Percentiles rank a stretch among this genome's conserved stretches.
Conservation (phyloP, 164 flowering plant genomes). For the Umbellularia californica region DNA sequence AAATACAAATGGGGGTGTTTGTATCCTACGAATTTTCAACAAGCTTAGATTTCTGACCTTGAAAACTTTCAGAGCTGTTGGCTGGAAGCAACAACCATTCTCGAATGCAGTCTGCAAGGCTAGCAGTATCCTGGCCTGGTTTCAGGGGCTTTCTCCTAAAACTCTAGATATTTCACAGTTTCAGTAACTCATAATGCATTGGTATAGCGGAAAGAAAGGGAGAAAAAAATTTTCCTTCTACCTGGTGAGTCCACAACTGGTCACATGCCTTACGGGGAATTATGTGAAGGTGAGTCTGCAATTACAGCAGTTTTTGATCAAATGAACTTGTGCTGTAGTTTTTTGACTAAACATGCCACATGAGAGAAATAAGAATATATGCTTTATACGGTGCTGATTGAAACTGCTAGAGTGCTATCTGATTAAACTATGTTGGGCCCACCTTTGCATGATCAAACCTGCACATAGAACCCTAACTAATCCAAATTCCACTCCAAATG, state of each 20-base stretch:
- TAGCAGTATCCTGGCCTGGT: conserved; percentile 40
- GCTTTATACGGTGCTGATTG: no score
- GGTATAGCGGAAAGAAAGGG: background rate
- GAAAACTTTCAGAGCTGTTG: conserved; percentile 10
- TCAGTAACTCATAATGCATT: background rate
- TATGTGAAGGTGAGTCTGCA: conserved; percentile 87
- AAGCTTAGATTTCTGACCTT: conserved; percentile 27
- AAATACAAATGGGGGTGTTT: background rate
- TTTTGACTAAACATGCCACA: background rate
- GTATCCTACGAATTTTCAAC: background rate
- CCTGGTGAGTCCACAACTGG: conserved; percentile 84
- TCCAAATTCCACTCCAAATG: no score
- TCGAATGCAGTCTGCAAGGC: conserved; percentile 47
- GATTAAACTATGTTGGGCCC: no score
- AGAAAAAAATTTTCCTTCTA: conserved; percentile 15
- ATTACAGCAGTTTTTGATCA: background rate
- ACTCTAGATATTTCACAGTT: conserved; percentile 35
- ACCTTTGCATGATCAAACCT: no score
- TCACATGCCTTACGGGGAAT: conserved; percentile 79
- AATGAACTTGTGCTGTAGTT: background rate
- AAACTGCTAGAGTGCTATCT: no score
- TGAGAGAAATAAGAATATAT: no score
- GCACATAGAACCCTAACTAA: no score
- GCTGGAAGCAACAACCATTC: conserved; percentile 25
- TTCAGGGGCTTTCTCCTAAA: conserved; percentile 48